phyloP scores from a whole-genome alignment of 192 early-diverging fungal species.

The Coemansia sp. region DNA sequence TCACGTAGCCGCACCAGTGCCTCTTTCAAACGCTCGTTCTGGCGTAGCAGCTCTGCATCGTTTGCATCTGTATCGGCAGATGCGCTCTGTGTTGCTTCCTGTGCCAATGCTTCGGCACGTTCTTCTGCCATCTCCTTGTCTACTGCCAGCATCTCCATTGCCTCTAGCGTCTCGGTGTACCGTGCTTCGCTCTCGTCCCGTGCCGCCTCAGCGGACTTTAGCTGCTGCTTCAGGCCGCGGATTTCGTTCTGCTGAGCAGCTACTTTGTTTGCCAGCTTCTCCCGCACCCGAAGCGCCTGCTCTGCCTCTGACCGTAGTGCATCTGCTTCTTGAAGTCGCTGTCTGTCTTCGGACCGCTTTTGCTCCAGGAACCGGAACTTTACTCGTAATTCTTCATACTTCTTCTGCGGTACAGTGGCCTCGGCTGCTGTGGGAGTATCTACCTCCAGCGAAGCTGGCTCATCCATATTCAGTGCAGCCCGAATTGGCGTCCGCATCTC shows the following conservation, averaged over 20 bases:
- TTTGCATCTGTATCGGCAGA: constrained; percentile 68
- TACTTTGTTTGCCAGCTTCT: constrained; percentile 68
- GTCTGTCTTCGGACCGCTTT: constrained; percentile 79
- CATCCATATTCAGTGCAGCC: constrained; percentile 45
- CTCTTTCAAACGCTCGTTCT: constrained; percentile 86
- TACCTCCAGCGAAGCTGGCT: constrained; percentile 21
- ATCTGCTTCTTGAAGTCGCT: constrained; percentile 70
- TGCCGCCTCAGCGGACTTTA: constrained; percentile 58
- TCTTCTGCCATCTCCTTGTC: constrained; percentile 95
- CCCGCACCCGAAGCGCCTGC: constrained; percentile 61
- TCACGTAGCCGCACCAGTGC: constrained; percentile 84
- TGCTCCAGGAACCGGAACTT: constrained; percentile 74
- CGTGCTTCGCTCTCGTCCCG: constrained; percentile 67
- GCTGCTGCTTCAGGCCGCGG: constrained; percentile 58
- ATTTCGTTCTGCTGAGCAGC: constrained; percentile 70
- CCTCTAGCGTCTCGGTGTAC: constrained; percentile 70
- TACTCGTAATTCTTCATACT: constrained; percentile 76
- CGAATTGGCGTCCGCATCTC: constrained; percentile 23
- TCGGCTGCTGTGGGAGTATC: constrained; percentile 8
- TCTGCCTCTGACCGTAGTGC: constrained; percentile 69
- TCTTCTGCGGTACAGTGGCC: constrained; percentile 61
- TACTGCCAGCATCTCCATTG: constrained; percentile 79
- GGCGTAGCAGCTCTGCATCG: constrained; percentile 64
- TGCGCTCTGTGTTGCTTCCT: constrained; percentile 71
- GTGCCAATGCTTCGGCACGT: constrained; percentile 69